Evolutionary conservation across 805 yeast species (phyloP), one percentile per base, ranked within the genome.

Genomic region (Barnettozyma salicaria): DNA sequence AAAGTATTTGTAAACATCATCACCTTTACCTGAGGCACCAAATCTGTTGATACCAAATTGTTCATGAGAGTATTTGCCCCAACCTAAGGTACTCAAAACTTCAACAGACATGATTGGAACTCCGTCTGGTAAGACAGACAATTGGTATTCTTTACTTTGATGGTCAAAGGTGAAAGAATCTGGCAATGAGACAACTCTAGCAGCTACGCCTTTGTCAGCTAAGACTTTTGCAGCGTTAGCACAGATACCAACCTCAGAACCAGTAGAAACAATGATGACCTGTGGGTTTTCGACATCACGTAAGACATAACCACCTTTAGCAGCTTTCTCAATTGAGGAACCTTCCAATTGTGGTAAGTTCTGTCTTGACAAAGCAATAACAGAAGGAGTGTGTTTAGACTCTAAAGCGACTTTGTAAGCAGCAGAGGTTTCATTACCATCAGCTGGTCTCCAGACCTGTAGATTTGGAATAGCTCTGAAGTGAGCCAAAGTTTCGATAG

Each of bases 11-110:
- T 79, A 92, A 45, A 90, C 74, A 47, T 83, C 86, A 41, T 67
- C 65, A 59, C 81, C 92, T 63, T 85, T 83, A 63, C 95, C 98
- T 43, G 97, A 88, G 45, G 89, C 92, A 76, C 98, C 98, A 61
- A 92, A 92, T 70, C 86, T 78, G 77, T 87, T 78, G 59, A 92
- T 73, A 68, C 97, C 96, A 57, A 90, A 86, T 65, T 88, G 95
- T 72, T 84, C 94, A 70, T 92, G 98, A 42, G 97, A 77, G 73
- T 88, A 92, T 67, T 80, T 84, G 55, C 80, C 71, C 98, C 98
- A 92, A 41, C 96, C 96, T 54, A 74, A 70, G 37, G 96, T 78
- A 40, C 95, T 66, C 78, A 87, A 72, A 36, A 88, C 97, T 77
- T 92, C 98, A 49, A 90, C 85, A 40, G 96, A 86, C 66, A 92